These are phyloP conservation scores for Arthrobotrys musiformis DNA, from an alignment of 2,329 filamentous ascomycete species.

Conservation along the genomic window DNA sequence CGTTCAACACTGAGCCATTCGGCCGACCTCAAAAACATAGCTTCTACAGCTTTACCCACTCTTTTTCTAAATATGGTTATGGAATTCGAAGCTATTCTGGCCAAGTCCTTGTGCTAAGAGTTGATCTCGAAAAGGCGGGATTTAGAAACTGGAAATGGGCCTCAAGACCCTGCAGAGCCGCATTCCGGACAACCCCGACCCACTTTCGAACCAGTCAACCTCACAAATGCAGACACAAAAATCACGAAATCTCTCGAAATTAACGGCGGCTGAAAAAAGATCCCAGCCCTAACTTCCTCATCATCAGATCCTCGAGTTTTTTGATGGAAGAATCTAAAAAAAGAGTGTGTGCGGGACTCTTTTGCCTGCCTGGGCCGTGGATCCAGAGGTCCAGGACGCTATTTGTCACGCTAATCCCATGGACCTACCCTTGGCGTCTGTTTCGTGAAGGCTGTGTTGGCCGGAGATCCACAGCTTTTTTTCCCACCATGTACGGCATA, in stretches of 20 bases:
- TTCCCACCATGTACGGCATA: too few species aligned
- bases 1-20: neutral
- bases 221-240: neutral
- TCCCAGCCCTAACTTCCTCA: slow-evolving; percentile 4
- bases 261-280: slow-evolving; percentile 12
- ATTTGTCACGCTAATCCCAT: slow-evolving; percentile 43
- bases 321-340: neutral
- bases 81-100: neutral
- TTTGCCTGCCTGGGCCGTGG: slow-evolving; percentile 4
- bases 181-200: slow-evolving; percentile 12
- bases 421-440: slow-evolving; percentile 19
- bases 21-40: neutral
- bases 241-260: neutral
- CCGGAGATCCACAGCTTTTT: slow-evolving; percentile 18
- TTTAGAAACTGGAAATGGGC: neutral
- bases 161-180: slow-evolving; percentile 10
- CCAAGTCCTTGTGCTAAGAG: neutral
- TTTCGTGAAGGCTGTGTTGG: slow-evolving; percentile 44
- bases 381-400: slow-evolving; percentile 5
- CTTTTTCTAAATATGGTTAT: neutral
- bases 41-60: too few species aligned
- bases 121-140: neutral
- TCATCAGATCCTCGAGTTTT: slow-evolving; percentile 1
- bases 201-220: neutral
- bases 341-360: slow-evolving; percentile 9